phyloP scores from a whole-genome alignment of 176 grass and related monocot species.

The Eremochloa ophiuroides region DNA sequence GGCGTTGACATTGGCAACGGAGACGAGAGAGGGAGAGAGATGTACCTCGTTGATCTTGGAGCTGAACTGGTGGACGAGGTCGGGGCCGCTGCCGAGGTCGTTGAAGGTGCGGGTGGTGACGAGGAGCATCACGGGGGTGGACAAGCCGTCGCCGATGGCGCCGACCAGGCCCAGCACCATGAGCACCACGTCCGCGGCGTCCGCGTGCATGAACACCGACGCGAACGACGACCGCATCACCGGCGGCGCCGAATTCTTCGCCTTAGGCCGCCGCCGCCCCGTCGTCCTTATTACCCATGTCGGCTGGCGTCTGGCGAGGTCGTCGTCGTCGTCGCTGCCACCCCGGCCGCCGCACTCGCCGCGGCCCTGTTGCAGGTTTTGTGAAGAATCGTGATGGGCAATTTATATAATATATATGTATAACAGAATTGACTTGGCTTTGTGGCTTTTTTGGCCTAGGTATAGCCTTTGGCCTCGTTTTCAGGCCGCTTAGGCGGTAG shows the following conservation, averaged over 20 bases:
- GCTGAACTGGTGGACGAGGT: slow-evolving; percentile 37
- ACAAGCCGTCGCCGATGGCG: slow-evolving; percentile 72
- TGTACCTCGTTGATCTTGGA: slow-evolving; percentile 56
- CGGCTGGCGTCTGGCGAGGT: neutral
- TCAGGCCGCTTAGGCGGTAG: slow-evolving; percentile 12
- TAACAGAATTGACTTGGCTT: neutral
- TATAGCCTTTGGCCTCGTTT: slow-evolving; percentile 3
- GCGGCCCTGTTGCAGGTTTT: neutral
- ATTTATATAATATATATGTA: neutral
- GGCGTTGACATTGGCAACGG: neutral
- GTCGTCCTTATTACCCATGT: slow-evolving; percentile 23
- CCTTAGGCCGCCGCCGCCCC: neutral
- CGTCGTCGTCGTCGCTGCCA: neutral
- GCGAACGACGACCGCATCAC: slow-evolving; percentile 17
- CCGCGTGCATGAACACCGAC: slow-evolving; percentile 89
- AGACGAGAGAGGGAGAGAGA: neutral
- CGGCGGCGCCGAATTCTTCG: neutral
- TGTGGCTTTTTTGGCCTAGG: neutral
- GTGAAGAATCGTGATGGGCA: neutral
- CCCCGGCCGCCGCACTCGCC: neutral
- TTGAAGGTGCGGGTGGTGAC: slow-evolving; percentile 84
- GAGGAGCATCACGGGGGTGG: slow-evolving; percentile 73
- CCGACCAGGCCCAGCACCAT: slow-evolving; percentile 74
- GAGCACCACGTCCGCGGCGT: slow-evolving; percentile 47
- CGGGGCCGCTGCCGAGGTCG: slow-evolving; percentile 50